These are phyloP conservation scores for Leptoxyphium fumago DNA, from an alignment of 2,329 filamentous ascomycete species.

Conservation along the genomic window DNA sequence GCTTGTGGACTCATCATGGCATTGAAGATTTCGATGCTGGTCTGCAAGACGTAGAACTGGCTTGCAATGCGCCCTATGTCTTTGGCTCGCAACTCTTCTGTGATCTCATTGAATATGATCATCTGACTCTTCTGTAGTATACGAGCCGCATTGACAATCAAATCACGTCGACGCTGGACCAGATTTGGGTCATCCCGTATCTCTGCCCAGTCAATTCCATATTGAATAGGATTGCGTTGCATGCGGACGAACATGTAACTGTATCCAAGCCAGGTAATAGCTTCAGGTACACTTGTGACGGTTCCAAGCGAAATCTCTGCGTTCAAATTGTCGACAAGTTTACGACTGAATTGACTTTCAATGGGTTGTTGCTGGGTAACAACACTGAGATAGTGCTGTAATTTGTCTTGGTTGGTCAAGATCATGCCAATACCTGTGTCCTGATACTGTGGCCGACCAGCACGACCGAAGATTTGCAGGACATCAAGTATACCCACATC, in stretches of 20 bases:
- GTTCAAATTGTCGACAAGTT: constrained; percentile 91
- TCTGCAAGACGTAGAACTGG: constrained; percentile 90
- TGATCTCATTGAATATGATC: constrained; percentile 95
- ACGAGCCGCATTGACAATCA: constrained; percentile 77
- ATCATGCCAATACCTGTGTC: constrained; percentile 98
- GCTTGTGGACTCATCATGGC: constrained; percentile 76
- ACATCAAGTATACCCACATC: constrained; percentile 94
- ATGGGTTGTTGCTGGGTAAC: constrained; percentile 95
- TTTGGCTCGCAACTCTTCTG: constrained; percentile 83
- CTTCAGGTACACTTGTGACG: constrained; percentile 85
- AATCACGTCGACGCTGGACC: constrained; percentile 67
- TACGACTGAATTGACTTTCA: constrained; percentile 87
- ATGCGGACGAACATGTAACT: constrained; percentile 96
- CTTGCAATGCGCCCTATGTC: constrained; percentile 94
- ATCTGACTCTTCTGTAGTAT: constrained; percentile 88
- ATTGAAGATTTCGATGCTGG: constrained; percentile 93
- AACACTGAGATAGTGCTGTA: constrained; percentile 79
- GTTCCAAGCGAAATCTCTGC: constrained; percentile 89
- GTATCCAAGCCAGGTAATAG: constrained; percentile 94
- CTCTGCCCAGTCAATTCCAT: constrained; percentile 91
- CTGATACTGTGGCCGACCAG: constrained; percentile 92
- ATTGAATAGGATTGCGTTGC: constrained; percentile 78
- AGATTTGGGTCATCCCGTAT: constrained; percentile 76
- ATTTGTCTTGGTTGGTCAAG: constrained; percentile 86
- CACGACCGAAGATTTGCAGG: constrained; percentile 94